A percentile compares a stretch with the other conserved stretches of the same genome.
Evolutionary conservation across 1,284 basidiomycete species (phyloP).

Genomic region (Boletus semigastroideus): DNA sequence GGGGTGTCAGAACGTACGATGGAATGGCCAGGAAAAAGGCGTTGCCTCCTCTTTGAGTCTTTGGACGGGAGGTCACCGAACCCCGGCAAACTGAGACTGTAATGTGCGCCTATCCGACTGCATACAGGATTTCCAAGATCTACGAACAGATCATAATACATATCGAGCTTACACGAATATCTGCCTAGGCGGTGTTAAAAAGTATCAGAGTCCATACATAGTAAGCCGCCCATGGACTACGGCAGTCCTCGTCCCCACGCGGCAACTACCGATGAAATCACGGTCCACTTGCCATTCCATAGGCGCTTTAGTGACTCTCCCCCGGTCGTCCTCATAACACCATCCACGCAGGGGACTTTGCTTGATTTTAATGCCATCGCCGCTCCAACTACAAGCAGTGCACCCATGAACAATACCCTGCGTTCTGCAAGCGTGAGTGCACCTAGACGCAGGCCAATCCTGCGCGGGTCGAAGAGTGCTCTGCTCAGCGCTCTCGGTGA

Average conservation of each 20-base stretch:
- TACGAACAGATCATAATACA: neutral
- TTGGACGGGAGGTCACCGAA: too few relatives aligned
- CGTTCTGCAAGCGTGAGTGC: slow-evolving; percentile 38
- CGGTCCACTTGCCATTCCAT: slow-evolving; percentile 27
- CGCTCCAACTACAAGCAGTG: slow-evolving; percentile 63
- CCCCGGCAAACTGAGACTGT: too few relatives aligned
- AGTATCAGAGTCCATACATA: neutral
- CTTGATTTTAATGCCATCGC: slow-evolving; percentile 52
- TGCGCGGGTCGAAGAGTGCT: slow-evolving; percentile 28
- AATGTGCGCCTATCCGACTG: neutral
- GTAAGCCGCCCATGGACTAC: slow-evolving; percentile 5
- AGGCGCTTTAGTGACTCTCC: slow-evolving; percentile 26
- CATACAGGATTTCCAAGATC: neutral
- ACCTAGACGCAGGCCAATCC: slow-evolving; percentile 23
- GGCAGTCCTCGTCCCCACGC: slow-evolving; percentile 30
- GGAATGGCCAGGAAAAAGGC: too few relatives aligned
- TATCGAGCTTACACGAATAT: neutral
- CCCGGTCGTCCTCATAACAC: slow-evolving; percentile 10
- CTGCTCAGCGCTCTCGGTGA: slow-evolving; percentile 20
- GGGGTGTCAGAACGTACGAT: too few relatives aligned
- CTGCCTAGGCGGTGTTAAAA: neutral
- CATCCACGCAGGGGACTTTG: slow-evolving; percentile 17
- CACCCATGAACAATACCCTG: slow-evolving; percentile 56
- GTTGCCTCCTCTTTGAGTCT: too few relatives aligned
- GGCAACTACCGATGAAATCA: slow-evolving; percentile 26